Evolutionary conservation across 2,329 filamentous ascomycete species (phyloP).

Genomic region (Trichoderma breve): DNA sequence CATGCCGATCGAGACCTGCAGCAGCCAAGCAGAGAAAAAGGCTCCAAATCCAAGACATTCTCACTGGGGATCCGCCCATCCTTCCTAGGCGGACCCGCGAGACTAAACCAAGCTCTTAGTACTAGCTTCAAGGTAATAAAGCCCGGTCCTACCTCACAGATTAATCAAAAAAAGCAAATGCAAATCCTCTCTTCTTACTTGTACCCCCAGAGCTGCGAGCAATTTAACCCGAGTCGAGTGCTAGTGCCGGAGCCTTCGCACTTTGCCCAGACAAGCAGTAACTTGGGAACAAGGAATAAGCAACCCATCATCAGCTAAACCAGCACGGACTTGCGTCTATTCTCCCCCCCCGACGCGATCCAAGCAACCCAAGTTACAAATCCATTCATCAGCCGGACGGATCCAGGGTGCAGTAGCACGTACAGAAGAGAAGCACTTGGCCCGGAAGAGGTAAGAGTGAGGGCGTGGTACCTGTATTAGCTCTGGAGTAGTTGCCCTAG

Average conservation of each 20-base stretch:
- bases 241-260: neutral
- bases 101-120: neutral
- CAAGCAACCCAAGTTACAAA: neutral
- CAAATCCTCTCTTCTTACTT: neutral
- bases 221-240: constrained; percentile 2
- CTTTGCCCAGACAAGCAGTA: neutral
- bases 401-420: neutral
- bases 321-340: neutral
- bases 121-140: neutral
- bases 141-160: neutral
- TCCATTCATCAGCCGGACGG: neutral
- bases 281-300: neutral
- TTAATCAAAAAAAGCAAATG: neutral
- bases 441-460: neutral
- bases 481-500: neutral
- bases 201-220: neutral
- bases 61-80: neutral
- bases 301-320: neutral
- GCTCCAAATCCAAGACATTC: neutral
- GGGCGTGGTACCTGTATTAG: constrained; percentile 4
- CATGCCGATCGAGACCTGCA: neutral
- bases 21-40: neutral
- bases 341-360: neutral
- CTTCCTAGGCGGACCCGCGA: neutral
- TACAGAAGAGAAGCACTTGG: neutral